A percentile compares a stretch with the other conserved stretches of the same genome.
These are phyloP conservation scores for Kalanchoe fedtschenkoi DNA, from an alignment of 164 flowering plant genomes.

Conservation along the genomic window DNA sequence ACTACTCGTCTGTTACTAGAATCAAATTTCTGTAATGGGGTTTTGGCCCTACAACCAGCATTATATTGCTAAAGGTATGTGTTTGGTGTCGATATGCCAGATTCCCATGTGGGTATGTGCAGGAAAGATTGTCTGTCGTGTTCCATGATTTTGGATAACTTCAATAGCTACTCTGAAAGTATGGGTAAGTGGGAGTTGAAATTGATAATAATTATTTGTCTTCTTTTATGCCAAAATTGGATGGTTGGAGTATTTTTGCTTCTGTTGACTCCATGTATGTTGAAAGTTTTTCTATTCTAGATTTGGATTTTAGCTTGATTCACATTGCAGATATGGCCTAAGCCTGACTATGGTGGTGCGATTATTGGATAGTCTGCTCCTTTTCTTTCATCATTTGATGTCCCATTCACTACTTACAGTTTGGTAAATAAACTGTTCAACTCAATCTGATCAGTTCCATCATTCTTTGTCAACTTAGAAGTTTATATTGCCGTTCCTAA, in stretches of 20 bases:
- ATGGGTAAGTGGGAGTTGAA: not conserved
- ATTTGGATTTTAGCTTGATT: not conserved
- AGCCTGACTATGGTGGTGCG: not conserved
- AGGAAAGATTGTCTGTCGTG: not conserved
- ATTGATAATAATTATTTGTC: not conserved
- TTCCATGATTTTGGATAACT: not conserved
- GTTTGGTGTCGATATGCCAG: not conserved
- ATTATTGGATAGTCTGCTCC: not conserved
- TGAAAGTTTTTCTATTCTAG: not conserved
- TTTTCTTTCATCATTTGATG: not conserved
- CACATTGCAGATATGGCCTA: not conserved
- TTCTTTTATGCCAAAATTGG: not conserved
- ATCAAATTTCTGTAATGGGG: not conserved
- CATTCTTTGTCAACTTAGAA: no score
- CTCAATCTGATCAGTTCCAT: not conserved
- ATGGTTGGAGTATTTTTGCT: not conserved
- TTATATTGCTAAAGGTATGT: not conserved
- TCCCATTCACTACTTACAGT: not conserved
- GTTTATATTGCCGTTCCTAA: no score
- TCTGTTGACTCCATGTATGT: not conserved
- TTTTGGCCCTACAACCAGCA: not conserved
- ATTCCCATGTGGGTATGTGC: slow-evolving; percentile 1
- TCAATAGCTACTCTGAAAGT: not conserved
- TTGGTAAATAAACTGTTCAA: not conserved
- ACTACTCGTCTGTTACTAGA: not conserved